A percentile compares a stretch with the other conserved stretches of the same genome.
Evolutionary conservation across 2,329 filamentous ascomycete genomes (phyloP).

Genomic region (Pestalotiopsis sp.): DNA sequence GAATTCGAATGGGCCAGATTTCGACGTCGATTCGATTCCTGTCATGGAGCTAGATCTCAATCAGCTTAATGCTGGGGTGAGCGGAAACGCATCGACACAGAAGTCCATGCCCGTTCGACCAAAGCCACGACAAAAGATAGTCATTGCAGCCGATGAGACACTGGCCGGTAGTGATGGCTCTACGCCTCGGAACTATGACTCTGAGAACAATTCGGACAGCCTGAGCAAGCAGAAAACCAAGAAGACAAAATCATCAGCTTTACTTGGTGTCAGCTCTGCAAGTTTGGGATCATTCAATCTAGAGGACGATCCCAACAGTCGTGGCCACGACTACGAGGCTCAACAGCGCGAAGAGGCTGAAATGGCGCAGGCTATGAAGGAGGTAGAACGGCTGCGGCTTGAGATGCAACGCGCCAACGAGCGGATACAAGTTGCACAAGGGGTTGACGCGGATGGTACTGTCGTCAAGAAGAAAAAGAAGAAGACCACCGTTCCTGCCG

Average conservation of each 20-base stretch:
- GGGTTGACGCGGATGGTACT: constrained; percentile 65
- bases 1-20: constrained; percentile 71
- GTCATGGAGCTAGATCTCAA: constrained; percentile 90
- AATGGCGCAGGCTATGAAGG: constrained; percentile 84
- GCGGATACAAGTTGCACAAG: constrained; percentile 69
- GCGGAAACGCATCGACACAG: constrained; percentile 31
- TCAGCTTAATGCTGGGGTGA: constrained; percentile 39
- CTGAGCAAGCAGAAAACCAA: constrained; percentile 49
- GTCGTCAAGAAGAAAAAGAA: constrained; percentile 71
- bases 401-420: constrained; percentile 88
- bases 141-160: constrained; percentile 75
- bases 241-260: constrained; percentile 58
- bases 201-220: constrained; percentile 52
- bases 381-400: constrained; percentile 82
- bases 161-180: constrained; percentile 54
- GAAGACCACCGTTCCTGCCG: constrained; percentile 41
- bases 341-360: constrained; percentile 80
- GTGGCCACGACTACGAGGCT: constrained; percentile 60
- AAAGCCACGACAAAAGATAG: constrained; percentile 59
- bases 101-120: constrained; percentile 28
- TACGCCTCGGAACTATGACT: constrained; percentile 55
- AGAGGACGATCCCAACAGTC: constrained; percentile 46
- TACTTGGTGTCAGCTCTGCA: constrained; percentile 87
- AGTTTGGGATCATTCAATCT: constrained; percentile 75
- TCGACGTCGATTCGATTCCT: constrained; percentile 93